These are phyloP conservation scores for Ophiostoma piceae DNA, from an alignment of 2,329 filamentous ascomycete species.

Conservation along the genomic window DNA sequence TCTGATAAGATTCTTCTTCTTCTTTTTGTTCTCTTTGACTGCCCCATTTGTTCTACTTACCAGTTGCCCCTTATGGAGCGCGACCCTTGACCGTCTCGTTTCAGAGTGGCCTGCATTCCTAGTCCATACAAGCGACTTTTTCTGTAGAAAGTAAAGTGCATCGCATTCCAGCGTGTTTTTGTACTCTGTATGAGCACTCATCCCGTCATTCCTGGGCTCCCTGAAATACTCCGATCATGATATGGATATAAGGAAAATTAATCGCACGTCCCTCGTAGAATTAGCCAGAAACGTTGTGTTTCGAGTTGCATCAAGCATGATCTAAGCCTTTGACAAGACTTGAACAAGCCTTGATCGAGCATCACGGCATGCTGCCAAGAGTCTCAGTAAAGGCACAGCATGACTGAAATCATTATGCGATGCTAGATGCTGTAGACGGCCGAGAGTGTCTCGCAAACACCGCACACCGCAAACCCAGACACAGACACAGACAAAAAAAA, in stretches of 20 bases:
- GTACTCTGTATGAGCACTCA: neutral
- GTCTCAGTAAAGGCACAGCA: neutral
- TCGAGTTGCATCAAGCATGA: neutral
- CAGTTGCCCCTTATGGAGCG: constrained; percentile 1
- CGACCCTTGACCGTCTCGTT: constrained; percentile 1
- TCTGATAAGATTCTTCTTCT: constrained; percentile 6
- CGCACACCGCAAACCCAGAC: neutral
- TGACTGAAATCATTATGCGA: too few relatives aligned
- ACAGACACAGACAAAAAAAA: neutral
- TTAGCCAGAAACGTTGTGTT: neutral
- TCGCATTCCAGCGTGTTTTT: neutral
- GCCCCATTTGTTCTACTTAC: neutral
- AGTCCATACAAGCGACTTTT: neutral
- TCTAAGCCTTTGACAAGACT: neutral
- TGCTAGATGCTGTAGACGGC: too few relatives aligned
- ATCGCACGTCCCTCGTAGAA: neutral
- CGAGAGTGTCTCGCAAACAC: neutral
- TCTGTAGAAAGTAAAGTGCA: neutral
- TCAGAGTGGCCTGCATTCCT: constrained; percentile 8
- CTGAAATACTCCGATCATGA: neutral
- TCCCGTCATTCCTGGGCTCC: neutral
- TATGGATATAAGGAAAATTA: neutral
- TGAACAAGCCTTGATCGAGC: neutral
- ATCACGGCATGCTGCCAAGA: neutral
- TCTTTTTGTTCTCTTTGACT: neutral